Evolutionary conservation across 768 basidiomycete genomes (phyloP), one percentile per base, ranked within the genome.

Genomic region (Pisolithus microcarpus): DNA sequence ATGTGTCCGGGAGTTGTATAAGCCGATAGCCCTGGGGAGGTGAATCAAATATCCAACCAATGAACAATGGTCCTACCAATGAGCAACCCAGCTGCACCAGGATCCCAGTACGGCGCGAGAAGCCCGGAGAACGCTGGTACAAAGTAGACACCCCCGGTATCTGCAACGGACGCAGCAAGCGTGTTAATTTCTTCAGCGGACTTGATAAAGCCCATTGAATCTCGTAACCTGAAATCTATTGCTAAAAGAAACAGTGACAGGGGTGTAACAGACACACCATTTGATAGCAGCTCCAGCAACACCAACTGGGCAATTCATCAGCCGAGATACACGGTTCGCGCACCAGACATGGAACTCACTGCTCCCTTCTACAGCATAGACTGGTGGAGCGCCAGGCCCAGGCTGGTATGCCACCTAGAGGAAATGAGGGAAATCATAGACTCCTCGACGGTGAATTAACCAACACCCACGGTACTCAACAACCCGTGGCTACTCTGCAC

Each of bases 81-180:
- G 42, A 96, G 73, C 38, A 88, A 67, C 0, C 91, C 92, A 18
- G 85, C 86, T 26, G 96, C 96, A 26, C 84, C 81, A 24, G 91
- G 81, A 66, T 99, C 96, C 96, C 96, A 98, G 70, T 91, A 96
- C 6, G 96, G 96, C 18, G 96, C 96, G 24, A 99, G 81, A 23
- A 99, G 76, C 50, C 96, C 96, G 38, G 86, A 87, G 73, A 99
- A 97, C 7, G 92, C 94, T 1, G 95, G 95, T 34, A 98, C 95
- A 61, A 98, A 99, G 72, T 90, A 97, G 28, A 96, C 77, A 7
- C 95, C 95, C 34, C 89, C 94, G 0, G 90, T 85, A 58, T 85
- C 81, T 5, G 79, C 69, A 43, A 85, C 91, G 34, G 82, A 78
- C 3, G 76, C 80, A 2, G 91, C 94, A 30, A 98, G 79, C 6